These are phyloP conservation scores for Populus euphratica DNA, from an alignment of 345 rosid genomes.

Conservation along the genomic window DNA sequence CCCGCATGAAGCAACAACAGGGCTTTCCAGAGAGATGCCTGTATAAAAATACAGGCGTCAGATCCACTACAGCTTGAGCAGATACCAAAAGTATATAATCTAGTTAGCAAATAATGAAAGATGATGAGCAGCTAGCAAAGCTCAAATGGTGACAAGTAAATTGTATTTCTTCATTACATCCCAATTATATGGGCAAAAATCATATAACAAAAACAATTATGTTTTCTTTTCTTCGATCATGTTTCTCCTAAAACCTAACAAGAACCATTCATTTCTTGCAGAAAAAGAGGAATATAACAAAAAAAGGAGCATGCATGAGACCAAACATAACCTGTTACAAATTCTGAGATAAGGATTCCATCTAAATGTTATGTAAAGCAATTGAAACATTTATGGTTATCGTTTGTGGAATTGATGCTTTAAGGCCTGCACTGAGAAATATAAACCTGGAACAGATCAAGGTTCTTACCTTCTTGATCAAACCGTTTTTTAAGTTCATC, in stretches of 20 bases:
- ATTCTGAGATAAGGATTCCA: not conserved
- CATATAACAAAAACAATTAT: not conserved
- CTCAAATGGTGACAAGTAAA: not conserved
- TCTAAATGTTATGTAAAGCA: not conserved
- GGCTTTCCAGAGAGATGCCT: conserved; percentile 79
- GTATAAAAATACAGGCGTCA: conserved; percentile 15
- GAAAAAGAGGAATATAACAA: not conserved
- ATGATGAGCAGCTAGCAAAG: not conserved
- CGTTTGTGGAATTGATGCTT: not conserved
- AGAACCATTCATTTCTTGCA: not conserved
- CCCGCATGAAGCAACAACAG: conserved; percentile 76
- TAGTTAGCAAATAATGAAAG: not conserved
- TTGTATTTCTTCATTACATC: not conserved
- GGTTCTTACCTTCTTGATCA: conserved; percentile 68
- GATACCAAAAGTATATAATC: not conserved
- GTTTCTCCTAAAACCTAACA: not conserved
- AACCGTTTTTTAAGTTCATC: conserved; percentile 78
- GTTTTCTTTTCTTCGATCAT: not conserved
- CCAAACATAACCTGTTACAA: not conserved
- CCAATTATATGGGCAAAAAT: not conserved
- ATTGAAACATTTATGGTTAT: not conserved
- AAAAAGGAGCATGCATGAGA: not conserved
- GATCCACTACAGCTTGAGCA: not conserved
- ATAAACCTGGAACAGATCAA: not conserved
- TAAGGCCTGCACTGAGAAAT: not conserved